These are phyloP conservation scores for Suillus decipiens DNA, from an alignment of 768 basidiomycete species.

Conservation along the genomic window DNA sequence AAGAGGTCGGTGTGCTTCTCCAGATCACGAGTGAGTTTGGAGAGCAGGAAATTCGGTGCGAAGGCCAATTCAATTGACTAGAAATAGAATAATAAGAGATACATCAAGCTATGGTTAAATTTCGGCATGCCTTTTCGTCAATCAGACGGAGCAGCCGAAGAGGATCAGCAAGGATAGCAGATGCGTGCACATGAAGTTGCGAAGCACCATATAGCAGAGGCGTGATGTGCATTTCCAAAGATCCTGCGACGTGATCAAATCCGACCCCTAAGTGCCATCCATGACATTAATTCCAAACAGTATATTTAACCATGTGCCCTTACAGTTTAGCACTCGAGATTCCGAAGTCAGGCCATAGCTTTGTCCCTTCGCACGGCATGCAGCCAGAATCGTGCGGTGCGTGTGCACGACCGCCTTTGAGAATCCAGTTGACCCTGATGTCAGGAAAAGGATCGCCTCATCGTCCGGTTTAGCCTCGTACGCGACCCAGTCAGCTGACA, in stretches of 20 bases:
- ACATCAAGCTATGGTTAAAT: constrained; percentile 19
- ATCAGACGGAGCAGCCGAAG: constrained; percentile 29
- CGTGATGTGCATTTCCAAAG: constrained; percentile 43
- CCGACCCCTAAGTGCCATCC: constrained; percentile 35
- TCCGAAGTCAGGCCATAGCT: constrained; percentile 35
- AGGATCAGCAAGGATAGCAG: constrained; percentile 27
- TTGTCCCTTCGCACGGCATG: constrained; percentile 34
- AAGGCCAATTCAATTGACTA: constrained; percentile 35
- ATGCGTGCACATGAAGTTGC: constrained; percentile 25
- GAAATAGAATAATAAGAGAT: constrained; percentile 7
- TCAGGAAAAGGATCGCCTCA: constrained; percentile 39
- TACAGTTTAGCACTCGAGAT: constrained; percentile 43
- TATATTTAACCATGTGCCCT: constrained; percentile 5
- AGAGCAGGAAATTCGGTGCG: constrained; percentile 45
- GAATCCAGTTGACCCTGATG: constrained; percentile 47
- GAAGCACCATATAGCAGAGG: constrained; percentile 34
- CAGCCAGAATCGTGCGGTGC: constrained; percentile 40
- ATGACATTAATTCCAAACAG: too few species aligned
- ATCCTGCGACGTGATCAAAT: constrained; percentile 47
- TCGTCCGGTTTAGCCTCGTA: constrained; percentile 27
- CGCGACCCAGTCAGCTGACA: constrained; percentile 19
- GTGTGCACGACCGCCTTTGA: constrained; percentile 45
- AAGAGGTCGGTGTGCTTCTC: constrained; percentile 24
- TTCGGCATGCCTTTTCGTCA: constrained; percentile 36
- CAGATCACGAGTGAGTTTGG: constrained; percentile 38